Evolutionary conservation across 352 stramenopile species (phyloP), one percentile per base, ranked within the genome.

Genomic region (Porosira glacialis): DNA sequence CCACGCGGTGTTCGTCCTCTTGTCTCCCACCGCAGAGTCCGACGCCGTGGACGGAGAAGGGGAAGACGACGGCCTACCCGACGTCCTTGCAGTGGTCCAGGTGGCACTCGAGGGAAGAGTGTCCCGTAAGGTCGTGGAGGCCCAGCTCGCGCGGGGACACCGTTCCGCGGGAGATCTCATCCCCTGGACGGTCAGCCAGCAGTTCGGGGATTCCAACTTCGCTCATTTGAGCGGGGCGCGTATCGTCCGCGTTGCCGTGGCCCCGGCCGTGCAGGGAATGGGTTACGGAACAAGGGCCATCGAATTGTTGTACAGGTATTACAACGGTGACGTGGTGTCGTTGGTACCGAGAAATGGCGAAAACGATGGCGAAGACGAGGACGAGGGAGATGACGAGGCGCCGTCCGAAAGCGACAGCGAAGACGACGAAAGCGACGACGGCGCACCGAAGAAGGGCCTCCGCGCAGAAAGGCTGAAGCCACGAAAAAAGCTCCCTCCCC

Each of bases 141-240:
- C 93, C 7, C 94, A 98, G 55, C 86, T 99, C 19, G 85, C 94
- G 6, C 87, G 94, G 44, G 97, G 97, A n/a, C 94, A 99, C 77
- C 90, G 96, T 30, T 95, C 95, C 11, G 95, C 94, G 5, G 97
- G 96, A 39, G 97, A 99, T 88, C 81, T 99, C 19, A 98, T 99
- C 80, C 96, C 97, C 0, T 99, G 97, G 97, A 99, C 95, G 13
- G 91, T 99, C 19, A 93, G 94, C 48, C 97, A 99, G 82, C 97
- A 99, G 84, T 99, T 99, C 87, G 95, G 98, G 80, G 96, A 99
- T 86, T 93, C 89, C 15, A 96, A 98, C 47, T 98, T 99, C 78
- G 95, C 94, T 21, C 86, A 94, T 65, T 92, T 99, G 15, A 98
- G 93, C 26, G 97, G 97, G 33, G 96, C 95, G 2, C 91, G 97